These are phyloP conservation scores for Cucumis cinereus DNA, from an alignment of 306 rosid species.

Conservation along the genomic window DNA sequence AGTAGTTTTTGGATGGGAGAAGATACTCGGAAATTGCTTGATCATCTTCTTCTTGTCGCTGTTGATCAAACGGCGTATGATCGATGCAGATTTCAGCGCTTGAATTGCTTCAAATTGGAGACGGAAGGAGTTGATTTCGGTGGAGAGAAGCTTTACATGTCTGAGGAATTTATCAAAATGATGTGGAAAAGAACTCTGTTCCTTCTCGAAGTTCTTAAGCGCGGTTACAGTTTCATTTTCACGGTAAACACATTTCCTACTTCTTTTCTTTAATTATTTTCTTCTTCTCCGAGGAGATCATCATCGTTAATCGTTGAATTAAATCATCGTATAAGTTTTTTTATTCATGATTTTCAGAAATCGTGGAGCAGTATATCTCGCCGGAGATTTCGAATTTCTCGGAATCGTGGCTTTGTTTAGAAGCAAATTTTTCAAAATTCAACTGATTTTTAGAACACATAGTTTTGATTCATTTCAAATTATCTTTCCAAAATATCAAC, in stretches of 20 bases:
- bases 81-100: constrained; percentile 33
- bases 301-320: neutral
- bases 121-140: constrained; percentile 49
- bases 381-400: neutral
- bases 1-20: constrained; percentile 70
- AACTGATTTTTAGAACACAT: neutral
- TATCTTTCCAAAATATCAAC: neutral
- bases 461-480: neutral
- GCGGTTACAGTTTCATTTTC: constrained; percentile 60
- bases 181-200: constrained; percentile 70
- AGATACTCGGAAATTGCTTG: constrained; percentile 30
- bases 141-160: constrained; percentile 61
- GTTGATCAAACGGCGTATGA: constrained; percentile 60
- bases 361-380: neutral
- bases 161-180: constrained; percentile 54
- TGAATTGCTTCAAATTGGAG: constrained; percentile 46
- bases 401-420: neutral
- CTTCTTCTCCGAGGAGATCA: neutral
- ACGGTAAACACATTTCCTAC: constrained; percentile 24
- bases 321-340: neutral
- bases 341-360: neutral
- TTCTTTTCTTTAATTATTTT: neutral
- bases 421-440: neutral
- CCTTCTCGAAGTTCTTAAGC: constrained; percentile 50
- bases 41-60: constrained; percentile 49